A percentile compares a stretch with the other conserved stretches of the same genome.
Evolutionary conservation across 2,329 filamentous ascomycete genomes (phyloP).

Genomic region (Neophaeococcomyces aloes): DNA sequence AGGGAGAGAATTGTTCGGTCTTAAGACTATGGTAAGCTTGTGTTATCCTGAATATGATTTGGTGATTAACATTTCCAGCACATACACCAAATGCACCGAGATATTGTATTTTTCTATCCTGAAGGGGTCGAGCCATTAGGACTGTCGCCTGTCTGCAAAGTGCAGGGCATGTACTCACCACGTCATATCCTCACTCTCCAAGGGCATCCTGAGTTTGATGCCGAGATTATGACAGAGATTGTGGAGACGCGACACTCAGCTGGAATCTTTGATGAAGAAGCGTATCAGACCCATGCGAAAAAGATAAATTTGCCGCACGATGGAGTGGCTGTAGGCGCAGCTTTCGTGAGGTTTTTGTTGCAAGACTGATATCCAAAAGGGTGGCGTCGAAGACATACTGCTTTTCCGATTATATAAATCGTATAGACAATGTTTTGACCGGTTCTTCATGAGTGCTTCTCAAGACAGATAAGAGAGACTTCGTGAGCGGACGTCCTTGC

Average conservation of each 20-base stretch:
- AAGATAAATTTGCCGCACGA: slow-evolving; percentile 62
- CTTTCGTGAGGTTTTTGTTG: slow-evolving; percentile 66
- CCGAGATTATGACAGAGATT: slow-evolving; percentile 59
- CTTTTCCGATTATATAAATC: not conserved
- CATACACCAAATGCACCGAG: slow-evolving; percentile 79
- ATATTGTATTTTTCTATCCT: slow-evolving; percentile 59
- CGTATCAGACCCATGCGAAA: slow-evolving; percentile 57
- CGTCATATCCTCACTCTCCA: slow-evolving; percentile 63
- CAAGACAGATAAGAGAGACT: not conserved
- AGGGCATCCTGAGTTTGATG: slow-evolving; percentile 75
- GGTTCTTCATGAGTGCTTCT: not conserved
- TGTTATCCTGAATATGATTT: not conserved
- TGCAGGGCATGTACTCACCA: slow-evolving; percentile 70
- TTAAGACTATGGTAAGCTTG: slow-evolving; percentile 47
- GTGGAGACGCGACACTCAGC: slow-evolving; percentile 52
- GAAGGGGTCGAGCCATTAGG: slow-evolving; percentile 53
- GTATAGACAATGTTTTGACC: not conserved
- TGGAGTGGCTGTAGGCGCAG: slow-evolving; percentile 61
- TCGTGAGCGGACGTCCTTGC: not conserved
- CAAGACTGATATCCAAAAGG: slow-evolving; percentile 33
- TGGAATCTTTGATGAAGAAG: slow-evolving; percentile 59
- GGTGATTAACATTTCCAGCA: slow-evolving; percentile 20
- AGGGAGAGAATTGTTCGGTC: slow-evolving; percentile 62
- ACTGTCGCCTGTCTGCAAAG: slow-evolving; percentile 53
- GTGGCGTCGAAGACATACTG: not conserved